Conservation (phyloP, 1,139 yeast genomes). For the Magnusiomyces fungicola region DNA sequence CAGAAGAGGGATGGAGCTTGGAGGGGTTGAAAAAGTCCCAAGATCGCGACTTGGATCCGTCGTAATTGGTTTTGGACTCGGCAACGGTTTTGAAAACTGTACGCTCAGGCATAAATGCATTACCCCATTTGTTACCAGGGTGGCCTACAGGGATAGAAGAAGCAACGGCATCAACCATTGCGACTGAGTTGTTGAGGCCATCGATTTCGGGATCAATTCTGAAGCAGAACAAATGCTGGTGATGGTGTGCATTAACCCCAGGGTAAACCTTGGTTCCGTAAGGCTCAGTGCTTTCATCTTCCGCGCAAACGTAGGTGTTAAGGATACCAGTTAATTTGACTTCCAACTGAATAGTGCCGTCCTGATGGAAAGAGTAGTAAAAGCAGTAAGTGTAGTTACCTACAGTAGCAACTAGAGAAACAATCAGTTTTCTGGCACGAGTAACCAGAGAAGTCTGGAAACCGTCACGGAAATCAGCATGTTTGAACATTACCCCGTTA, state of each 20-base stretch:
- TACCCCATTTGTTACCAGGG: constrained; percentile 63
- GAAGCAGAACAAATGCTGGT: constrained; percentile 75
- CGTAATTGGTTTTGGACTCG: constrained; percentile 59
- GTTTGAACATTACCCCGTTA: constrained; percentile 70
- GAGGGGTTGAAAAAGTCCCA: constrained; percentile 77
- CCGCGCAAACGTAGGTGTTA: constrained; percentile 54
- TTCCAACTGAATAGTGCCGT: constrained; percentile 73
- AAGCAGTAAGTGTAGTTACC: constrained; percentile 80
- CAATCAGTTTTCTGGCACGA: constrained; percentile 64
- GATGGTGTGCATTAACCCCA: constrained; percentile 75
- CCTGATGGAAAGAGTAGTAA: constrained; percentile 78
- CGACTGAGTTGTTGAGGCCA: constrained; percentile 71
- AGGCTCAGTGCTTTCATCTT: constrained; percentile 58
- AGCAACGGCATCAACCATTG: constrained; percentile 56
- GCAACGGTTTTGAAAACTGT: constrained; percentile 58
- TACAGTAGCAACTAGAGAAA: constrained; percentile 78
- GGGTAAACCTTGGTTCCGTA: constrained; percentile 82
- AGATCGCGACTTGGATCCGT: constrained; percentile 56
- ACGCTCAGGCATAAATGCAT: constrained; percentile 58
- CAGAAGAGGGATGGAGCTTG: constrained; percentile 57
- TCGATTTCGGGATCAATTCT: constrained; percentile 76
- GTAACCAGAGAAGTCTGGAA: constrained; percentile 68
- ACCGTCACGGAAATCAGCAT: constrained; percentile 75
- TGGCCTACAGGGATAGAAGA: constrained; percentile 58
- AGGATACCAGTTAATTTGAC: constrained; percentile 74